Conservation (phyloP, 1,139 yeast species). For the Scheffersomyces titani region DNA sequence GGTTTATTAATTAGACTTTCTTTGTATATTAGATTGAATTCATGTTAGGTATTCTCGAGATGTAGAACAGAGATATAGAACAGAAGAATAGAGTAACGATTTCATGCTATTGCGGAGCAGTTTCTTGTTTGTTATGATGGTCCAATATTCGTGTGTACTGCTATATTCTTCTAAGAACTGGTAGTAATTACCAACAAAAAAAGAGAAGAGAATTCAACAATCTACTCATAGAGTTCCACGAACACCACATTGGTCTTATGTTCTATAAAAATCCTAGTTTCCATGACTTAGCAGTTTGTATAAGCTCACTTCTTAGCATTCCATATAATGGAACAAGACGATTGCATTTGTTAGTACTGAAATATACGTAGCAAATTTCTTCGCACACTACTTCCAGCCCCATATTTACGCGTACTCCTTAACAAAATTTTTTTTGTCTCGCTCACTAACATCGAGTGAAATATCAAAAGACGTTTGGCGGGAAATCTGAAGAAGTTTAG, state of each 20-base stretch:
- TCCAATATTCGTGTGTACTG: no score
- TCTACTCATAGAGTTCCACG: no score
- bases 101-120: no score
- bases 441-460: slow-evolving; percentile 23
- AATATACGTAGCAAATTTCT: slow-evolving; percentile 4
- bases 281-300: no score
- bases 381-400: slow-evolving; percentile 6
- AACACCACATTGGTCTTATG: no score
- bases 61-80: neutral
- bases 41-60: neutral
- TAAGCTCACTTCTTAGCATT: no score
- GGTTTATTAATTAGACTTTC: neutral
- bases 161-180: neutral
- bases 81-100: neutral
- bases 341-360: slow-evolving; percentile 3
- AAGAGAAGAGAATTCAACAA: no score
- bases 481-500: neutral
- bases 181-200: no score
- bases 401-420: slow-evolving; percentile 21
- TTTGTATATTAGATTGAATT: neutral
- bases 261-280: no score
- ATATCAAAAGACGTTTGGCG: slow-evolving; percentile 10
- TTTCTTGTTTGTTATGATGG: no score
- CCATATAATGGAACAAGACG: neutral
- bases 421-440: slow-evolving; percentile 19